Percentiles rank a stretch among this genome's conserved stretches.
Evolutionary conservation across 768 basidiomycete genomes (phyloP).

Genomic region (Boletus coccyginus): DNA sequence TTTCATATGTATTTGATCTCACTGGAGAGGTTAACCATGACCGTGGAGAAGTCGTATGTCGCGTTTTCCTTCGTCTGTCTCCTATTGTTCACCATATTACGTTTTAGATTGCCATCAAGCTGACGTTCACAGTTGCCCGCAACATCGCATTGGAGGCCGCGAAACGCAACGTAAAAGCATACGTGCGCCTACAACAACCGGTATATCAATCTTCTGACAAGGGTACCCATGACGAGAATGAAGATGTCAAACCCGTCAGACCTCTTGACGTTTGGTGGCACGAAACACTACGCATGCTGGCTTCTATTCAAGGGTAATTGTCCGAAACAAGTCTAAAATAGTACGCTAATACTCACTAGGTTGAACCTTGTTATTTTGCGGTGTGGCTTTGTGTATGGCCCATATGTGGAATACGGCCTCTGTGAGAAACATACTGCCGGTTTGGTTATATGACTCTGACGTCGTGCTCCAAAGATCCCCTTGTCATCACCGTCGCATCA

Average conservation of each 20-base stretch:
- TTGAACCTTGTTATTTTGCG: conserved; percentile 80
- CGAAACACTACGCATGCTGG: conserved; percentile 73
- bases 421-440: conserved; percentile 40
- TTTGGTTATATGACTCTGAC: conserved; percentile 13
- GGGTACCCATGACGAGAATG: conserved; percentile 64
- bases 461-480: conserved; percentile 48
- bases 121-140: conserved; percentile 67
- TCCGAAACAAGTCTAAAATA: background rate
- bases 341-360: conserved; percentile 36
- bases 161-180: conserved; percentile 74
- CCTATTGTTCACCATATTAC: conserved; percentile 4
- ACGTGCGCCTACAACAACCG: conserved; percentile 72
- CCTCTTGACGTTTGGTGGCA: conserved; percentile 86
- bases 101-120: conserved; percentile 69
- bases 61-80: background rate
- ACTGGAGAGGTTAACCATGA: conserved; percentile 78
- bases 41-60: conserved; percentile 67
- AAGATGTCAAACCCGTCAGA: conserved; percentile 68
- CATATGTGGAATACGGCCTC: conserved; percentile 70
- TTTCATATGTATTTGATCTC: conserved; percentile 81
- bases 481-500: conserved; percentile 69
- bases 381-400: conserved; percentile 75
- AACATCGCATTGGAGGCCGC: conserved; percentile 75
- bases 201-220: conserved; percentile 77
- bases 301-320: conserved; percentile 67